Evolutionary conservation across 352 stramenopile species (phyloP), one percentile per base, ranked within the genome.

Genomic region (Phytophthora pinifolia): DNA sequence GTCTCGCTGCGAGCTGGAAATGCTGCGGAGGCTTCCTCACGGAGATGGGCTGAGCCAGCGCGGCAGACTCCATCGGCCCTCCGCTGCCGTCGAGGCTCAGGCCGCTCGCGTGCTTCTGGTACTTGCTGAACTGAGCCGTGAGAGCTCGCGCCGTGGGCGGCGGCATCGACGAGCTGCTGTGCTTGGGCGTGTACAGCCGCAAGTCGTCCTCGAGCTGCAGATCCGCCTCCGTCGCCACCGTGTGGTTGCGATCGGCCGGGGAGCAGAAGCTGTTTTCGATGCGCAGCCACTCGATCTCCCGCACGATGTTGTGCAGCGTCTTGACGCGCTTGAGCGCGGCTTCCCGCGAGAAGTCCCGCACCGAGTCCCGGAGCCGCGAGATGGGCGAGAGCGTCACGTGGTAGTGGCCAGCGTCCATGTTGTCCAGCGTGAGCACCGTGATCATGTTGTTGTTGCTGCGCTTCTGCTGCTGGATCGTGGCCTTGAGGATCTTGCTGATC

Each of bases 331-430:
- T 94, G 29, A 76, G 59, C 29, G 92, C 84, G 1, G 81, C 79
- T 6, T 94, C 84, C 20, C 79, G 65, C 2, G 82, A 83, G 32
- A 79, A 87, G 45, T 89, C 76, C 6, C 81, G 69, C 12, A 86
- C 79, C 0, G 79, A 88, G 46, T 92, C 76, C 4, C 82, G 74
- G 30, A 92, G 48, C 4, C 82, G 56, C 7, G 81, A 83, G 43
- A 92, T 89, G 8, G 82, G 82, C 9, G 82, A 92, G 4, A 92
- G 59, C n/a, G 82, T 92, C 59, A 92, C 80, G 67, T 88, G 77
- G 62, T 92, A 92, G 37, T 90, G 76, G 34, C 82, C 82, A n/a
- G 82, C 82, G 37, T 92, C 84, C 84, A 94, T 90, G 54, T 91
- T 91, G 38, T 94, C 84, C 12, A 94, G 67, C 41, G 83, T 76